Base-by-base conservation (phyloP, 2,329 filamentous ascomycete species). In the Ceratocystis eucalypticola region DNA sequence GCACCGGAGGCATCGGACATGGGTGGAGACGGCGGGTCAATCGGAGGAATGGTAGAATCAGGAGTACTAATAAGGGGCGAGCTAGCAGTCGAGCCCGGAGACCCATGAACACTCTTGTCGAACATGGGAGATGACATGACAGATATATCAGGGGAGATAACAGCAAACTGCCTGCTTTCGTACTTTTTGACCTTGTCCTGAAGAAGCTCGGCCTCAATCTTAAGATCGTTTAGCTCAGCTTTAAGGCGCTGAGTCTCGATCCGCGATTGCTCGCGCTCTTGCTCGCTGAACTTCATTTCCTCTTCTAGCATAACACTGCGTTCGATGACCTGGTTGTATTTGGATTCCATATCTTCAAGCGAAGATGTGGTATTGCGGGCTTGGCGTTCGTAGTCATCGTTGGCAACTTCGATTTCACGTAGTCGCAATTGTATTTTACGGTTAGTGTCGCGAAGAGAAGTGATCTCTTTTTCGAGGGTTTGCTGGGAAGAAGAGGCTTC, bases 311-410 rank as follows among this genome's bases (percentile, higher is more conserved):
- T 85, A 30, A 99, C 94, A 8, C 83, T 86, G 65, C 93, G 83
- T 77, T 99, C 94, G 71, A 99, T 95, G 3, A 92, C 85, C 66
- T 95, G 84, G 74, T 96, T 97, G 76, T 94, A 96, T 76, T 97
- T 99, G 69, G 89, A 93, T 77, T 99, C 94, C 75, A 99, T 81
- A 74, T 99, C 94, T 77, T 99, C 94, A 69, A 97, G 84, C 63
- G 93, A 96, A 57, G 92, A 96, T 45, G 91, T 92, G 33, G 93
- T 96, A 76, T 96, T 94, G 71, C 94, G 87, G 71, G 94, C 93
- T 78, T 97, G 93, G 70, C 91, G 87, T 79, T 99, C 94, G 74
- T 93, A 96, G 76, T 99, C 94, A 80, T 99, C 94, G 77, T 97
- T 99, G 74, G 89, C 91, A 66, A 99, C 94, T 77, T 99, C 94